phyloP scores from a whole-genome alignment of 371 early-diverging fungal genomes.

The Syncephalastrum monosporum region DNA sequence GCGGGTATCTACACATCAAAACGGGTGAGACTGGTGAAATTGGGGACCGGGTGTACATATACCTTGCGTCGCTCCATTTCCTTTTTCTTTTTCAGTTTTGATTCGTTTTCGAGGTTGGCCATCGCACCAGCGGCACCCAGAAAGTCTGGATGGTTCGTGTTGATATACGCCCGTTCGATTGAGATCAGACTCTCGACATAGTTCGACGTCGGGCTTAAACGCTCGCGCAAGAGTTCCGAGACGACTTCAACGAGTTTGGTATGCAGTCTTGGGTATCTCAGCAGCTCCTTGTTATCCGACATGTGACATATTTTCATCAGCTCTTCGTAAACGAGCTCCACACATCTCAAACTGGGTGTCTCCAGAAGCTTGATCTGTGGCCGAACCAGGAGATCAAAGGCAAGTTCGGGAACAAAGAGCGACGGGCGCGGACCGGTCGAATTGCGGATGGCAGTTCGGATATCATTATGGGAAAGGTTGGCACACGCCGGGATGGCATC shows the following conservation, averaged over 20 bases:
- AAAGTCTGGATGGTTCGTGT: slow-evolving; percentile 94
- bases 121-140: slow-evolving; percentile 84
- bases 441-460: slow-evolving; percentile 89
- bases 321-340: slow-evolving; percentile 88
- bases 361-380: slow-evolving; percentile 80
- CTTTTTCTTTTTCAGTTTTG: slow-evolving; percentile 51
- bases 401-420: slow-evolving; percentile 89
- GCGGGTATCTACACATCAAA: not conserved
- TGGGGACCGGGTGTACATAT: not conserved
- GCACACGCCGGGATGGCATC: slow-evolving; percentile 75
- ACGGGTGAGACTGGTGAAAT: not conserved
- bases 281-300: slow-evolving; percentile 79
- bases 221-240: slow-evolving; percentile 79
- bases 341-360: slow-evolving; percentile 81
- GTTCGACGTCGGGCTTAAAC: slow-evolving; percentile 70
- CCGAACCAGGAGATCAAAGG: slow-evolving; percentile 86
- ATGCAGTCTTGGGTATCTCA: slow-evolving; percentile 83
- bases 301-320: slow-evolving; percentile 84
- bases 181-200: slow-evolving; percentile 86
- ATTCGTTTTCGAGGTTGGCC: slow-evolving; percentile 53
- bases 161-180: slow-evolving; percentile 91
- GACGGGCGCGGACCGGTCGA: slow-evolving; percentile 85
- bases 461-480: slow-evolving; percentile 79
- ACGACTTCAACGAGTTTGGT: slow-evolving; percentile 80
- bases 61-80: slow-evolving; percentile 22